Base-by-base conservation (phyloP, 345 rosid species). In the Barbarea vulgaris region DNA sequence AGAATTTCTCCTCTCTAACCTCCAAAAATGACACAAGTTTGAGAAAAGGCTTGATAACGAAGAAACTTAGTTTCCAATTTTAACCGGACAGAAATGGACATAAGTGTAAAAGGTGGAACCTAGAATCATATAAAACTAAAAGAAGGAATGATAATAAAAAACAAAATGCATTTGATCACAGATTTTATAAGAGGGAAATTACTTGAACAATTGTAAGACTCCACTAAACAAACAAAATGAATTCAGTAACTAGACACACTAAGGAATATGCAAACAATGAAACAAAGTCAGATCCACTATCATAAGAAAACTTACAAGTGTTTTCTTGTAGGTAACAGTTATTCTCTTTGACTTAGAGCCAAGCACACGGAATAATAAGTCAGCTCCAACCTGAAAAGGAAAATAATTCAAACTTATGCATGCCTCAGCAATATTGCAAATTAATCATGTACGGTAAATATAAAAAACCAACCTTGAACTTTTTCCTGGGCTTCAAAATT, bases 321-420 rank as follows among this genome's bases (percentile, higher is more conserved):
- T 83, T 85, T 92, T 90, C 90, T 95, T 95, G 87, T 87, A 87
- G 8, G 99, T 95, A 37, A 95, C 91, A 39, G 97, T 92, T 76
- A 95, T 87, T 86, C 97, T 89, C 87, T 95, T 95, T 19, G 92
- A 88, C 79, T 92, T 95, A 88, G 93, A 91, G 72, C 99, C 99
- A 75, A 95, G 96, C 55, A 92, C 96, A 28, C 99, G 98, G 70
- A 95, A 95, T 48, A 79, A 53, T 72, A 95, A 77, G 71, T 95
- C 97, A 81, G 87, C 89, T 81, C 97, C 99, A 63, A 88, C 93
- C 98, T 95, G 88, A 36, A 75, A 33, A 54, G 60, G 11, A 60
- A 31, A 66, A 39, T 50, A 65, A 65, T 58, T 51, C 28, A 59
- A 62, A 52, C 9, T 79, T 50, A 17, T 11, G 74, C 64, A 50